phyloP scores from a whole-genome alignment of 1,284 basidiomycete species.

The Laetiporus sulphureus region DNA sequence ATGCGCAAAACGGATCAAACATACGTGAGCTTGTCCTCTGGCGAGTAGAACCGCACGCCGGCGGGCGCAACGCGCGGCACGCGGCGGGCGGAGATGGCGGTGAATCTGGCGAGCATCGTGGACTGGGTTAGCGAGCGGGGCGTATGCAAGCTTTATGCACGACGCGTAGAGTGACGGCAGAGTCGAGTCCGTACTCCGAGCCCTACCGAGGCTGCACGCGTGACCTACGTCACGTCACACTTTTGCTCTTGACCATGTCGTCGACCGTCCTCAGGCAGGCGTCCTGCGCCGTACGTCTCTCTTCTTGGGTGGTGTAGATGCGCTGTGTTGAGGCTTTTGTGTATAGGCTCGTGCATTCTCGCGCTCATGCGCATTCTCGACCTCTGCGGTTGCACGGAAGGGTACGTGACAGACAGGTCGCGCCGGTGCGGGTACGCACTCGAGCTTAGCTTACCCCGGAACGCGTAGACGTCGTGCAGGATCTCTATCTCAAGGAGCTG shows the following conservation, averaged over 20 bases:
- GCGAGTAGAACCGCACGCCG: conserved; percentile 28
- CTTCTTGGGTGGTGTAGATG: no score
- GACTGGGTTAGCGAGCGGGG: conserved; percentile 5
- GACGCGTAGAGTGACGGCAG: not conserved
- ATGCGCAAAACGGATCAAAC: conserved; percentile 37
- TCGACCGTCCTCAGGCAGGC: conserved; percentile 52
- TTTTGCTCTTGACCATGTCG: conserved; percentile 44
- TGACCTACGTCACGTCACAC: conserved; percentile 24
- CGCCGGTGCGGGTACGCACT: conserved; percentile 6
- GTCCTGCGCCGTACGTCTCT: conserved; percentile 36
- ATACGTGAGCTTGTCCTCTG: conserved; percentile 34
- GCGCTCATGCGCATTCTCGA: conserved; percentile 52
- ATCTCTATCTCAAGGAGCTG: conserved; percentile 86
- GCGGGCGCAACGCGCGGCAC: conserved; percentile 31
- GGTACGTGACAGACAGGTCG: conserved; percentile 38
- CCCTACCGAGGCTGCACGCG: conserved; percentile 20
- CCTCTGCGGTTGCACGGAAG: conserved; percentile 60
- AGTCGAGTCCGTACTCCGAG: conserved; percentile 18
- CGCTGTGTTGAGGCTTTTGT: no score
- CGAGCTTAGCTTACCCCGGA: conserved; percentile 3
- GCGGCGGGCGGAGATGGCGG: conserved; percentile 34
- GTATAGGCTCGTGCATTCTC: conserved; percentile 31
- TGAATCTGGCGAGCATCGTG: conserved; percentile 43
- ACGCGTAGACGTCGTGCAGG: conserved; percentile 80
- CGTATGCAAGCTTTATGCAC: not conserved